Conservation (phyloP, 257 asterid genomes). For the Rubia yunnanensis region DNA sequence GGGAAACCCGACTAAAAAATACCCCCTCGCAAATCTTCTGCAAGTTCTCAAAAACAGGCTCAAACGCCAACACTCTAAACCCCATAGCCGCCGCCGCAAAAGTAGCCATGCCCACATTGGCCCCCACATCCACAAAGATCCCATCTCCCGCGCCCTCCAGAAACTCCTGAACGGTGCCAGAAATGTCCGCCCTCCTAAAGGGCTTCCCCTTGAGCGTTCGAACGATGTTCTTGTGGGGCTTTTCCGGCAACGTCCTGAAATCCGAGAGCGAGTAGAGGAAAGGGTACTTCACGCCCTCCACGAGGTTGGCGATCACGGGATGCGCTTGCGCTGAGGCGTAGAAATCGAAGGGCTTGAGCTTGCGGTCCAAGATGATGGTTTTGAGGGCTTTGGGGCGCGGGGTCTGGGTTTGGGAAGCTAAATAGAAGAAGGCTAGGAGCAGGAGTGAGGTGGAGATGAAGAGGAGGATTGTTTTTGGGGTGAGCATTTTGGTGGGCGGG, state of each 20-base stretch:
- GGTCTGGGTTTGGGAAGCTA: slow-evolving; percentile 60
- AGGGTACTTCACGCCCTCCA: slow-evolving; percentile 89
- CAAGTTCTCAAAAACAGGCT: not conserved
- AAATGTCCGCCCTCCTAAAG: slow-evolving; percentile 81
- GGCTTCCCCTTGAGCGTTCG: slow-evolving; percentile 82
- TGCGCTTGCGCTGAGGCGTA: slow-evolving; percentile 66
- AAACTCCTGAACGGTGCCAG: slow-evolving; percentile 74
- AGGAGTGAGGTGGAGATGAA: slow-evolving; percentile 63
- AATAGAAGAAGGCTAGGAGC: slow-evolving; percentile 58
- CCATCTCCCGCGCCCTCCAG: slow-evolving; percentile 49
- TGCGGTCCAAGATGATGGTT: slow-evolving; percentile 20
- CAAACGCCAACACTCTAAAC: slow-evolving; percentile 50
- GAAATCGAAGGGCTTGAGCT: slow-evolving; percentile 67
- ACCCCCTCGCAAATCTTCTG: not conserved
- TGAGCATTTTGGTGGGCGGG: slow-evolving; percentile 51
- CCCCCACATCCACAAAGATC: slow-evolving; percentile 81
- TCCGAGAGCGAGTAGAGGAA: slow-evolving; percentile 82
- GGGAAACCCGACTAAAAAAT: slow-evolving; percentile 14
- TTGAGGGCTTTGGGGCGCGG: slow-evolving; percentile 26
- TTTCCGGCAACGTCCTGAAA: slow-evolving; percentile 72
- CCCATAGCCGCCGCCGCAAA: slow-evolving; percentile 42
- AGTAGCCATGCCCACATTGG: slow-evolving; percentile 39
- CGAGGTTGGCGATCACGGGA: slow-evolving; percentile 84
- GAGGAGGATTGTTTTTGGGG: slow-evolving; percentile 60
- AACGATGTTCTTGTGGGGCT: slow-evolving; percentile 93